A percentile compares a stretch with the other conserved stretches of the same genome.
Evolutionary conservation across 352 stramenopile genomes (phyloP).

Genomic region (Phytophthora agathidicida): DNA sequence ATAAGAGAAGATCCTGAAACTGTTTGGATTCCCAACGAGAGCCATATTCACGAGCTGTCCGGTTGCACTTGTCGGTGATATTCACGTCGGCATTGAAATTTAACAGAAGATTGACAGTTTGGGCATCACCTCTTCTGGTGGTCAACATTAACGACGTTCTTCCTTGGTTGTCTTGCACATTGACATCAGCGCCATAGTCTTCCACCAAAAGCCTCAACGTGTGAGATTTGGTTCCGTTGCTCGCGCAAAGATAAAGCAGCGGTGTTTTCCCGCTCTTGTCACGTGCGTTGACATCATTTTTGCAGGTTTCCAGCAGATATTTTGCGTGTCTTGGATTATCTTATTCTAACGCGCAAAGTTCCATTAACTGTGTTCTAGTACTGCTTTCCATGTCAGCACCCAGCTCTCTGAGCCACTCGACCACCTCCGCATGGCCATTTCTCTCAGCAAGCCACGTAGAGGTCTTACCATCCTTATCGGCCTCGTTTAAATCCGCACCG

Average conservation of each 20-base stretch:
- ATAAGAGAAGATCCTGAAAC: not conserved
- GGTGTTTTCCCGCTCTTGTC: not conserved
- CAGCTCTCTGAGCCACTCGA: not conserved
- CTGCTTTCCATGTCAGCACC: not conserved
- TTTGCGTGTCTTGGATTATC: not conserved
- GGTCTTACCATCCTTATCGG: not conserved
- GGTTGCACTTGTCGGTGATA: not conserved
- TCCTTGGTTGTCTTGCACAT: not conserved
- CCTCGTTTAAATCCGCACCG: not conserved
- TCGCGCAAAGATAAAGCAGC: not conserved
- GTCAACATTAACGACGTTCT: not conserved
- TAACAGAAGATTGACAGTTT: not conserved
- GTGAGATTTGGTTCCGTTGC: not conserved
- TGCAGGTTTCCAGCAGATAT: not conserved
- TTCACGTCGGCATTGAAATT: not conserved
- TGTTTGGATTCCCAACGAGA: not conserved
- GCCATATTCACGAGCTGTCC: not conserved
- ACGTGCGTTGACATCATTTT: conserved; percentile 1
- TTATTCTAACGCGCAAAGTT: not conserved
- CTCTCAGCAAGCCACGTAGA: not conserved
- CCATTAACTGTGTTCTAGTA: not conserved
- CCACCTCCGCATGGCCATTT: not conserved
- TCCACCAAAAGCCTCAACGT: not conserved
- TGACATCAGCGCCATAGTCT: not conserved
- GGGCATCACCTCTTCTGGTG: not conserved